These are phyloP conservation scores for Amanita muscaria DNA, from an alignment of 768 basidiomycete genomes.

Conservation along the genomic window DNA sequence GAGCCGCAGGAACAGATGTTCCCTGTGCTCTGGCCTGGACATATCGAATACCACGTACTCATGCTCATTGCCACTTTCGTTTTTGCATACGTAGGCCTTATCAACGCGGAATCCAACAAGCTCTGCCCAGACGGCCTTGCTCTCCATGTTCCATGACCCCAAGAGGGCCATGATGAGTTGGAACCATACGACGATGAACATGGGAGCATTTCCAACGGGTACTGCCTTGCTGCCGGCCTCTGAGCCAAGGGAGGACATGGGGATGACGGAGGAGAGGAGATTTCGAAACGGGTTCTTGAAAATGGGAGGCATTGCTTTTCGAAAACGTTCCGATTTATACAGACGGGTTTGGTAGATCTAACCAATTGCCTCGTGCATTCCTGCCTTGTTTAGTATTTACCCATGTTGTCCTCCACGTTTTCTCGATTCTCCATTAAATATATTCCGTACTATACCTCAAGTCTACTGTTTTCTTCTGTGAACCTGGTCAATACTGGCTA, in stretches of 20 bases:
- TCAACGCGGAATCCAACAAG: neutral
- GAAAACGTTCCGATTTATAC: too few species aligned
- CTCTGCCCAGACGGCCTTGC: neutral
- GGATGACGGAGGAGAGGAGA: neutral
- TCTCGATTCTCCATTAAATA: too few species aligned
- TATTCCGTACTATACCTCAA: too few species aligned
- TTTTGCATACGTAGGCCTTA: neutral
- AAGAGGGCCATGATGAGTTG: neutral
- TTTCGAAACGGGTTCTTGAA: neutral
- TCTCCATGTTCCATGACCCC: neutral
- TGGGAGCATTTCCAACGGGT: neutral
- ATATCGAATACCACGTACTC: neutral
- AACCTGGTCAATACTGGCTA: too few species aligned
- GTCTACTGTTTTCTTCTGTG: too few species aligned
- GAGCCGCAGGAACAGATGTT: neutral
- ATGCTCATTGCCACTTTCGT: neutral
- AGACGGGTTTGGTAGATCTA: too few species aligned
- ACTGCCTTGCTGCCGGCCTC: neutral
- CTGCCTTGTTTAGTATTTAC: too few species aligned
- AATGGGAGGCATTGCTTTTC: too few species aligned
- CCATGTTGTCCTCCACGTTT: neutral
- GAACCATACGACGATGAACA: neutral
- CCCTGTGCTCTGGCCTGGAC: neutral
- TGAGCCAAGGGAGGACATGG: neutral
- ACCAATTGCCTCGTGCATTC: too few species aligned